Percentiles rank a stretch among this genome's conserved stretches.
Evolutionary conservation across 129 eudicot genomes (phyloP).

Genomic region (Arctium lappa): DNA sequence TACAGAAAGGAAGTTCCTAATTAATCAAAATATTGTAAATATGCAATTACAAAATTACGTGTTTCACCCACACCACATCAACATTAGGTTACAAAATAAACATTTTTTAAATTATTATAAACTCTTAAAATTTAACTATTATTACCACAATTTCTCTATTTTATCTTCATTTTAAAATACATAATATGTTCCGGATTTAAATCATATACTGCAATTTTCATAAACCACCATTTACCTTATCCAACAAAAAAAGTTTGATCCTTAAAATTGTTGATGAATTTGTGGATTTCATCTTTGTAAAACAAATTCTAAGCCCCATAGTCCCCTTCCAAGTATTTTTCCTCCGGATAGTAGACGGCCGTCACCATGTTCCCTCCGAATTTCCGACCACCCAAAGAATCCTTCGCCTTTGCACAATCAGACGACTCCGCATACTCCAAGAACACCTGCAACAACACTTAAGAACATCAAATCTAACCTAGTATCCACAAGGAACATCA

Average conservation of each 20-base stretch:
- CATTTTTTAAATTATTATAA: not conserved
- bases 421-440: constrained; percentile 65
- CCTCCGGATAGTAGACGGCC: constrained; percentile 79
- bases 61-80: not conserved
- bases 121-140: not conserved
- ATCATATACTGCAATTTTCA: not conserved
- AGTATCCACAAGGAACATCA: too few species aligned
- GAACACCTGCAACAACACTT: constrained; percentile 54
- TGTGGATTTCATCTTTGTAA: not conserved
- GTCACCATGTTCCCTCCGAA: constrained; percentile 81
- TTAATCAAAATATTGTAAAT: too few species aligned
- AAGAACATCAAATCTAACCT: not conserved
- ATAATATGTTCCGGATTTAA: not conserved
- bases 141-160: not conserved
- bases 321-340: constrained; percentile 49
- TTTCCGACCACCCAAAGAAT: constrained; percentile 74
- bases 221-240: not conserved
- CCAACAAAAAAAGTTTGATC: not conserved
- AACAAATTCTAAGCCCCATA: constrained; percentile 38
- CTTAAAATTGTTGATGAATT: not conserved
- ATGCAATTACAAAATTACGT: too few species aligned
- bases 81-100: not conserved
- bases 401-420: constrained; percentile 65
- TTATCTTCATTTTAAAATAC: not conserved
- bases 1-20: too few species aligned